Percentiles rank a stretch among this genome's conserved stretches.
These are phyloP conservation scores for Penicillium hesseltinei DNA, from an alignment of 2,329 filamentous ascomycete genomes.

Conservation along the genomic window DNA sequence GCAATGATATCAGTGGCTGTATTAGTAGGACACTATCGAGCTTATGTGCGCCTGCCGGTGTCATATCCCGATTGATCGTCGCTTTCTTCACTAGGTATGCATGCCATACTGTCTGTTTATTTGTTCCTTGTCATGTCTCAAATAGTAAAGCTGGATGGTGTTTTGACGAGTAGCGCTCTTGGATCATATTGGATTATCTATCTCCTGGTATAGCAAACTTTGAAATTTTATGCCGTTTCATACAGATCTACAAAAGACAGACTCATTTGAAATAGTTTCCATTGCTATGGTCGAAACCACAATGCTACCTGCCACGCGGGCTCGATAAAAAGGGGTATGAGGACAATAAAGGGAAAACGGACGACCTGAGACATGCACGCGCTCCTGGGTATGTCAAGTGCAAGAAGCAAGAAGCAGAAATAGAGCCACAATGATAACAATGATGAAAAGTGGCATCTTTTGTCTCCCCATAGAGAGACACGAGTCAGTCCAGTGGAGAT, in stretches of 20 bases:
- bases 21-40: not conserved
- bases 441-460: not conserved
- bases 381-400: conserved; percentile 21
- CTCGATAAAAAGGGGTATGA: conserved; percentile 12
- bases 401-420: conserved; percentile 11
- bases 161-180: not conserved
- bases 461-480: conserved; percentile 3
- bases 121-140: not conserved
- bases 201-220: too few species aligned
- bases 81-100: not conserved
- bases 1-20: conserved; percentile 11
- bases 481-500: conserved; percentile 14
- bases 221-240: too few species aligned
- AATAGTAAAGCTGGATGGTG: not conserved
- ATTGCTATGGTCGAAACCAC: conserved; percentile 10
- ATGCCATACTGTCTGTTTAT: not conserved
- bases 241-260: not conserved
- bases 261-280: conserved; percentile 6
- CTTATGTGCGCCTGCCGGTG: not conserved
- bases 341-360: conserved; percentile 8
- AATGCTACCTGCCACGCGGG: conserved; percentile 9
- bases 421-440: conserved; percentile 9
- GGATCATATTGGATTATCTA: not conserved
- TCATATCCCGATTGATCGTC: not conserved
- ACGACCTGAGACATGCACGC: conserved; percentile 23